Evolutionary conservation across 1,284 basidiomycete species (phyloP).

Genomic region (Irpex lacteus): DNA sequence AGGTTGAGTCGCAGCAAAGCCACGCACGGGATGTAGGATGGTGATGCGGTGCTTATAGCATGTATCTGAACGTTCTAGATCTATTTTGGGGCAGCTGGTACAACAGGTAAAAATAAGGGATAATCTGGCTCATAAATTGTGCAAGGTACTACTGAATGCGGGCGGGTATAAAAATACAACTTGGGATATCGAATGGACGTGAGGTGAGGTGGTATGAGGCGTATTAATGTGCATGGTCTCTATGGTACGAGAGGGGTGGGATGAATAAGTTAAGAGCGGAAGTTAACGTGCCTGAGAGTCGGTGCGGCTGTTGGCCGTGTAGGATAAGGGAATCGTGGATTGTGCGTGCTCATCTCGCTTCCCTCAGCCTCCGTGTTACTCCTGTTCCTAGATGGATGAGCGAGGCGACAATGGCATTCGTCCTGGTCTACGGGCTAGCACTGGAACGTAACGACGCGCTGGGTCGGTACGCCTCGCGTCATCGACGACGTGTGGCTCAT

Average conservation of each 20-base stretch:
- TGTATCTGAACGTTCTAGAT: too few species aligned
- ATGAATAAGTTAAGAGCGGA: background rate
- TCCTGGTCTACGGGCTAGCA: too few species aligned
- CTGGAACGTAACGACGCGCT: too few species aligned
- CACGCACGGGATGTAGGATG: too few species aligned
- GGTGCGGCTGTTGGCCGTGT: background rate
- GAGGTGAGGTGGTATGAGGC: background rate
- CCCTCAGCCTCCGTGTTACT: background rate
- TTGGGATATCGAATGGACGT: background rate
- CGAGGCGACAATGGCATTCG: too few species aligned
- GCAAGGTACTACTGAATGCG: background rate
- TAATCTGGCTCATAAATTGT: background rate
- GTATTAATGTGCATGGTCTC: background rate
- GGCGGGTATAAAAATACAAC: background rate
- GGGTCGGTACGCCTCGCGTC: too few species aligned
- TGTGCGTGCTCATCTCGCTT: background rate
- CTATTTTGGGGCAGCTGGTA: background rate
- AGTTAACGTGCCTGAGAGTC: background rate
- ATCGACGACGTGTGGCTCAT: too few species aligned
- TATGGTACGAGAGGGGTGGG: background rate
- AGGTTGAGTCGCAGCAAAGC: too few species aligned
- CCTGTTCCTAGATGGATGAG: too few species aligned
- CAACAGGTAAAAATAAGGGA: background rate
- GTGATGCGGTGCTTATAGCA: too few species aligned
- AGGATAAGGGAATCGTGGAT: background rate